Percentiles rank a stretch among this genome's conserved stretches.
Evolutionary conservation across 139 green algal genomes (phyloP).

Genomic region (Astrephomene gubernaculifera): DNA sequence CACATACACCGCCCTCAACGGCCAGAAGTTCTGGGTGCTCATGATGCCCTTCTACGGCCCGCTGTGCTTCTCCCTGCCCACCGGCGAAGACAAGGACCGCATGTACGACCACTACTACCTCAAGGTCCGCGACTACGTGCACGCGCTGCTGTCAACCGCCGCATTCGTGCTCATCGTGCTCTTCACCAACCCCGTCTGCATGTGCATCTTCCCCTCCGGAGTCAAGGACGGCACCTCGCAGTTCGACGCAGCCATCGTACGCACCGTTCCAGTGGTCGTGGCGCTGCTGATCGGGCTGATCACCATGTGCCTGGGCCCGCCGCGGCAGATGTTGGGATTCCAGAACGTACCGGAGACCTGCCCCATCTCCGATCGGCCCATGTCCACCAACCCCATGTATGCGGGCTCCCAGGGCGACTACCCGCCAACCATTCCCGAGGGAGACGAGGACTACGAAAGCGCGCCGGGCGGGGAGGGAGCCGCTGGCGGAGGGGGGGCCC

Average conservation of each 20-base stretch:
- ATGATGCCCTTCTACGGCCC: conserved; percentile 50
- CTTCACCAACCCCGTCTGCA: conserved; percentile 58
- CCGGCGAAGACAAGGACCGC: conserved; percentile 50
- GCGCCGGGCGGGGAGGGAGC: neutral
- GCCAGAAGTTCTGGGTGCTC: conserved; percentile 46
- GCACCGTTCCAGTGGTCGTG: conserved; percentile 56
- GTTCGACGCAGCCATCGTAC: conserved; percentile 30
- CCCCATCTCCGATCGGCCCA: neutral
- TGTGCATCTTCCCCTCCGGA: conserved; percentile 57
- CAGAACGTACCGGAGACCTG: conserved; percentile 50
- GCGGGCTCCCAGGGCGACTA: conserved; percentile 28
- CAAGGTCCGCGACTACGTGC: conserved; percentile 57
- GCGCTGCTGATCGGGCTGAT: conserved; percentile 49
- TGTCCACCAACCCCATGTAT: conserved; percentile 37
- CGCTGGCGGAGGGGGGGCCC: neutral
- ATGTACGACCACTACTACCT: conserved; percentile 61
- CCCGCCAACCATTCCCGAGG: conserved; percentile 28
- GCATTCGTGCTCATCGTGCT: conserved; percentile 55
- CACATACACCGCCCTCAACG: conserved; percentile 52
- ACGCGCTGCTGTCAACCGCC: conserved; percentile 24
- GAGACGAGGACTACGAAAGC: conserved; percentile 15
- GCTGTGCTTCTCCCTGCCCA: conserved; percentile 56
- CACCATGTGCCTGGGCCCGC: conserved; percentile 57
- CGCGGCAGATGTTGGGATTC: conserved; percentile 60
- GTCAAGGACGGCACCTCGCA: conserved; percentile 34